These are phyloP conservation scores for Phytophthora podocarpi DNA, from an alignment of 352 stramenopile genomes.

Conservation along the genomic window DNA sequence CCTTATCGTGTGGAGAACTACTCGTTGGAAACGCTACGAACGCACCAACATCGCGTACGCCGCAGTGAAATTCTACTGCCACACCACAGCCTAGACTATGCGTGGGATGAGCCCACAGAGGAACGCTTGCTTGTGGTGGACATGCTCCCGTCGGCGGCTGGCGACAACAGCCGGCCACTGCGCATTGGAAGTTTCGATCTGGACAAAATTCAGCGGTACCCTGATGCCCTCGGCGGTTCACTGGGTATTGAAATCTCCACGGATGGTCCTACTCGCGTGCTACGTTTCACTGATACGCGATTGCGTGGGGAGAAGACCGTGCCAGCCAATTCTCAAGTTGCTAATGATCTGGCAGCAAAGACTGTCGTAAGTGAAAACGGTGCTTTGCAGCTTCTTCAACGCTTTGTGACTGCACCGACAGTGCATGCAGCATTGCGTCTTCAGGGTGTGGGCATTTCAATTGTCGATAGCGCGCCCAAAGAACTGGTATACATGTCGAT, in stretches of 20 bases:
- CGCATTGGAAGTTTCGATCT: constrained; percentile 84
- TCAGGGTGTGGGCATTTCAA: constrained; percentile 76
- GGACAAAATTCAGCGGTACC: constrained; percentile 83
- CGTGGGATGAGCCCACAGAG: constrained; percentile 88
- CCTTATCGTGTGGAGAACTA: constrained; percentile 91
- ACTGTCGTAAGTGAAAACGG: constrained; percentile 25
- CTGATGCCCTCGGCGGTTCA: constrained; percentile 72
- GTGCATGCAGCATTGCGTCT: constrained; percentile 62
- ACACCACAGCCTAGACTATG: constrained; percentile 88
- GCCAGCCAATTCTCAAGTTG: constrained; percentile 27
- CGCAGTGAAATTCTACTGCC: constrained; percentile 86
- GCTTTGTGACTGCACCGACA: constrained; percentile 56
- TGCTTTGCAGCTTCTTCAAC: constrained; percentile 44
- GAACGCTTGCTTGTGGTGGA: constrained; percentile 83
- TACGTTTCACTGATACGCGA: constrained; percentile 85
- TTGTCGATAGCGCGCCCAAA: constrained; percentile 75
- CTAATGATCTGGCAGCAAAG: constrained; percentile 34
- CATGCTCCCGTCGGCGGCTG: constrained; percentile 87
- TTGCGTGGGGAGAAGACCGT: constrained; percentile 53
- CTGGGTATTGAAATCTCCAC: constrained; percentile 85
- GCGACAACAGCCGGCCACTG: constrained; percentile 85
- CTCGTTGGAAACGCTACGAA: constrained; percentile 86
- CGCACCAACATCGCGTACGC: constrained; percentile 82
- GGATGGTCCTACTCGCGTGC: constrained; percentile 86
- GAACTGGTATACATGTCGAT: constrained; percentile 84